phyloP scores from a whole-genome alignment of 177 flowering plant genomes.

The Telopea speciosissima region DNA sequence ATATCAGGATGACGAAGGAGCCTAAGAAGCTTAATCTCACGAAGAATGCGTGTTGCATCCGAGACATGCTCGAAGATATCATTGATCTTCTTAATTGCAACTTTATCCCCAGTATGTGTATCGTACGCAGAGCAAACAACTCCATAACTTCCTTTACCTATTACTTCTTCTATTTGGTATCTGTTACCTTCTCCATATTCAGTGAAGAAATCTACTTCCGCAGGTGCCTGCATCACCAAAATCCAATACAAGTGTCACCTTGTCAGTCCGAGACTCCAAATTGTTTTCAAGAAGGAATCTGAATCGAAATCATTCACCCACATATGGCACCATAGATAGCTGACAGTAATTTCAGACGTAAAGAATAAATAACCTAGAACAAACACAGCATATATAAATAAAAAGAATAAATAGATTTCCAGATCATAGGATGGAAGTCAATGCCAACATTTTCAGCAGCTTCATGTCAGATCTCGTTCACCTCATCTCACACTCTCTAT shows the following conservation, averaged over 20 bases:
- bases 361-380: not conserved
- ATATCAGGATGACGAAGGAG: slow-evolving; percentile 91
- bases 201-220: slow-evolving; percentile 78
- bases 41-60: slow-evolving; percentile 93
- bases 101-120: slow-evolving; percentile 85
- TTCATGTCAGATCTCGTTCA: not conserved
- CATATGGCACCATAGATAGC: not conserved
- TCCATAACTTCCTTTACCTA: slow-evolving; percentile 98
- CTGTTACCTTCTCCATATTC: slow-evolving; percentile 92
- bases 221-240: slow-evolving; percentile 49
- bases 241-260: not conserved
- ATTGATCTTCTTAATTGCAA: slow-evolving; percentile 93
- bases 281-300: not conserved
- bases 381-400: too few species aligned
- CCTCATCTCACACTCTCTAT: not conserved
- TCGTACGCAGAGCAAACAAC: slow-evolving; percentile 91
- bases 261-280: not conserved
- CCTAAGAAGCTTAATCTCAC: slow-evolving; percentile 93
- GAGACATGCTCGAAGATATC: slow-evolving; percentile 96
- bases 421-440: not conserved
- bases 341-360: not conserved
- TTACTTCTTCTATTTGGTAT: slow-evolving; percentile 85
- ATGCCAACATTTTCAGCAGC: not conserved
- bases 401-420: not conserved
- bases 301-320: not conserved